Conservation (phyloP, 352 stramenopile genomes). For the Nothophytophthora sp. region DNA sequence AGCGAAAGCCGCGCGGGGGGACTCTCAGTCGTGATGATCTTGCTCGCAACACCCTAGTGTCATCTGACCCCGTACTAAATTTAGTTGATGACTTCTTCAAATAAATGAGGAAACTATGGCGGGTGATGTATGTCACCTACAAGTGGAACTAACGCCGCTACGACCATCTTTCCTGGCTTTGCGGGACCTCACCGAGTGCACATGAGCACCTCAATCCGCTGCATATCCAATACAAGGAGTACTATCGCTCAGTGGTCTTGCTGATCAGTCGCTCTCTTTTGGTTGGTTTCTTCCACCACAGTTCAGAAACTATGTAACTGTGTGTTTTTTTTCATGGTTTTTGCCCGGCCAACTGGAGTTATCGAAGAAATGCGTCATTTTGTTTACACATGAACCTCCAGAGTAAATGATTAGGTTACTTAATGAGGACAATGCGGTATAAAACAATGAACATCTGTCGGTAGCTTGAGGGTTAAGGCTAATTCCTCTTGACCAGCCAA, state of each 20-base stretch:
- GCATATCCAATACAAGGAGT: conserved; percentile 1
- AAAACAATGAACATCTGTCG: too few species aligned
- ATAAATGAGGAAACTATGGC: conserved; percentile 13
- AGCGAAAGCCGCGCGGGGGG: conserved; percentile 2
- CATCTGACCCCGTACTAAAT: conserved; percentile 27
- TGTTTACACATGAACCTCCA: too few species aligned
- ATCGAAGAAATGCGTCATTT: too few species aligned
- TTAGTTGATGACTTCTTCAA: conserved; percentile 28
- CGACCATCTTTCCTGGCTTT: conserved; percentile 6
- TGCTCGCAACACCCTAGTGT: conserved; percentile 14
- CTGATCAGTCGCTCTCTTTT: too few species aligned
- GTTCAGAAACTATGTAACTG: too few species aligned
- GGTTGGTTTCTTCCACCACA: too few species aligned
- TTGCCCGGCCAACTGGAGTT: too few species aligned
- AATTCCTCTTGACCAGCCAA: too few species aligned
- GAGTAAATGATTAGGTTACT: too few species aligned
- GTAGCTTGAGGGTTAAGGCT: too few species aligned
- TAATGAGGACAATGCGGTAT: too few species aligned
- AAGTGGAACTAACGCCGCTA: conserved; percentile 16
- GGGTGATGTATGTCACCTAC: conserved; percentile 14
- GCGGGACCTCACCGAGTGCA: conserved; percentile 18
- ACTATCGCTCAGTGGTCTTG: conserved; percentile 13
- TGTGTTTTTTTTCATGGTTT: too few species aligned
- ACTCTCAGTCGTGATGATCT: conserved; percentile 4
- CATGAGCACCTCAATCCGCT: conserved; percentile 11